These are phyloP conservation scores for Leptographium lundbergii DNA, from an alignment of 2,329 filamentous ascomycete species.

Conservation along the genomic window DNA sequence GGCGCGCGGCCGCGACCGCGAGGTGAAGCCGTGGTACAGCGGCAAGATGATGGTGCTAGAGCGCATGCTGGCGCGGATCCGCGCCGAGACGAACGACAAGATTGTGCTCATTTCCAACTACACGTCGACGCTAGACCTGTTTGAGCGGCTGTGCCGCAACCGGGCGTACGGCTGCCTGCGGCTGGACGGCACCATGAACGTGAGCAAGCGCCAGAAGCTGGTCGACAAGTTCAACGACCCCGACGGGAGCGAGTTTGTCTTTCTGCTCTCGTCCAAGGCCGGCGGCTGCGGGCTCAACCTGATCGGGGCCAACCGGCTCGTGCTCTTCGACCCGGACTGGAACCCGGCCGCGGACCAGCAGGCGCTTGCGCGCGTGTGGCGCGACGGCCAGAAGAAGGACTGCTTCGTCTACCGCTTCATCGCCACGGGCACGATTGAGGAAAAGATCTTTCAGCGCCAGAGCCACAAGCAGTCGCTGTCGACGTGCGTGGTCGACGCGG, in stretches of 20 bases:
- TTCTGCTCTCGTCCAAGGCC: slow-evolving; percentile 91
- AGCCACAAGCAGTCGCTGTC: slow-evolving; percentile 96
- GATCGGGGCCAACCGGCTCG: slow-evolving; percentile 85
- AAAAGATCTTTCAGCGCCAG: slow-evolving; percentile 98
- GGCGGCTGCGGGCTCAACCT: slow-evolving; percentile 94
- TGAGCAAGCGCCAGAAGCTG: slow-evolving; percentile 91
- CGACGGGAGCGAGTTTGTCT: slow-evolving; percentile 78
- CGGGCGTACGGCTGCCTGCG: slow-evolving; percentile 77
- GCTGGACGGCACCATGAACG: slow-evolving; percentile 94
- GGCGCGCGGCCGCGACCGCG: slow-evolving; percentile 73
- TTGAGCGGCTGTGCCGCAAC: slow-evolving; percentile 77
- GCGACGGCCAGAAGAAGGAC: slow-evolving; percentile 97
- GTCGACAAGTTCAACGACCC: slow-evolving; percentile 98
- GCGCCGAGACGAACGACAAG: slow-evolving; percentile 94
- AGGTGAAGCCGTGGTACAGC: slow-evolving; percentile 90
- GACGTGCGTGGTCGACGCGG: slow-evolving; percentile 85
- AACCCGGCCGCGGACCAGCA: slow-evolving; percentile 97
- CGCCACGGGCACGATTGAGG: slow-evolving; percentile 91
- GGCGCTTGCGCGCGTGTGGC: slow-evolving; percentile 92
- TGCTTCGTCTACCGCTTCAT: slow-evolving; percentile 99
- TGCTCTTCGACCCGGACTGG: slow-evolving; percentile 96
- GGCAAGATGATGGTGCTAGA: slow-evolving; percentile 99
- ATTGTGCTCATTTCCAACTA: slow-evolving; percentile 99
- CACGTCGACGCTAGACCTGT: slow-evolving; percentile 88
- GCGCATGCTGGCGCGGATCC: slow-evolving; percentile 90